Base-by-base conservation (phyloP, 345 rosid species). In the Erodium maritimum region DNA sequence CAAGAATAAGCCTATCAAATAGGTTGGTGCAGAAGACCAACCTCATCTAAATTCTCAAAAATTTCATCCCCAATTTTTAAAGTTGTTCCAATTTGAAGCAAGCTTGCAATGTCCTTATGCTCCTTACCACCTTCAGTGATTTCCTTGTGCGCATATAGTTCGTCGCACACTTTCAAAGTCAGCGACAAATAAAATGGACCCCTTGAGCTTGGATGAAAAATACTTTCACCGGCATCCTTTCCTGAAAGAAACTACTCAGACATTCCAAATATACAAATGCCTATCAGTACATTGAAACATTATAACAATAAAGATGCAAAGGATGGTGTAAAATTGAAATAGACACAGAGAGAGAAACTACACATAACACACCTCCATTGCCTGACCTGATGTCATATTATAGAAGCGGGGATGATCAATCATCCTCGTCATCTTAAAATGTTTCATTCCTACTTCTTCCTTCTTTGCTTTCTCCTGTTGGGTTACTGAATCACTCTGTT, bases 41-140 rank as follows among this genome's bases (percentile, higher is more conserved):
- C 99, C 97, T 94, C 99, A 67, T 94, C 99, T 74, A 94, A 72
- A 81, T 90, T 97, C 81, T 90, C 97, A 46, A 94, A 94, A 55
- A 85, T 87, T 75, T 94, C 97, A 62, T 94, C 99, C 70, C 97
- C 99, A 52, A 93, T 85, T 77, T 82, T 94, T 68, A 94, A 59
- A 2, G 91, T 90, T 84, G 87, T 94, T 65, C 99, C 99, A 33
- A 89, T 85, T 33, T 96, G 84, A 68, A 90, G 90, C 51, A 86
- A 68, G 77, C 88, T 86, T 59, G 82, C 76, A 55, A 88, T 82
- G 65, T 80, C 87, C 75, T 79, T 88, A 71, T 74, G 83, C 62
- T 86, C 91, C 70, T 88, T 88, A 55, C 97, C 97, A 60, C 96
- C 97, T 81, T 94, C 99, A 57, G 72, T 70, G 57, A 94, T 83